These are phyloP conservation scores for Alopecurus myosuroides DNA, from an alignment of 176 grass and related monocot genomes.

Conservation along the genomic window DNA sequence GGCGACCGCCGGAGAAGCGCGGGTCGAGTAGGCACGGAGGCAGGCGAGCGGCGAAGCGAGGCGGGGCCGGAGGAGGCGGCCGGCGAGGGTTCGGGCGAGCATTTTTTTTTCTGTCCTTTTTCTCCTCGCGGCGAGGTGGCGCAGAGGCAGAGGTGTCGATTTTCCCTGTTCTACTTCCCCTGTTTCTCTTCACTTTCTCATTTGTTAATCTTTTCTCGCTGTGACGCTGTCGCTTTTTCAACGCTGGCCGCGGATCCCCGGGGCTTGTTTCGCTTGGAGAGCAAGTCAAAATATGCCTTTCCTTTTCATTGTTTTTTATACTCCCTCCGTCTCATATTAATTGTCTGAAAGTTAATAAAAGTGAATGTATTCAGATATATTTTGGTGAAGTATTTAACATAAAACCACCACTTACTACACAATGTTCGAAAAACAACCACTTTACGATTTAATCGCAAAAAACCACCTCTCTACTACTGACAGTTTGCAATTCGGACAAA, in stretches of 20 bases:
- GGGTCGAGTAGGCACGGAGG: constrained; percentile 10
- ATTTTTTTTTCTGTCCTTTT: constrained; percentile 18
- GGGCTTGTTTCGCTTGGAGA: constrained; percentile 18
- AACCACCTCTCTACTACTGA: too few relatives aligned
- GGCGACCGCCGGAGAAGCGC: neutral
- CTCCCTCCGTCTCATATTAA: too few relatives aligned
- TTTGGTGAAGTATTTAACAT: too few relatives aligned
- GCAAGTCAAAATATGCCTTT: neutral
- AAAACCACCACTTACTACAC: too few relatives aligned
- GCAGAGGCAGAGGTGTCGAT: neutral
- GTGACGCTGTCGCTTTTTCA: neutral
- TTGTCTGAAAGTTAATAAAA: too few relatives aligned
- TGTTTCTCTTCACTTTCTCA: neutral
- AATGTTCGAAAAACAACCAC: too few relatives aligned
- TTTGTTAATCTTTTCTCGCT: neutral
- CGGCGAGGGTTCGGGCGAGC: constrained; percentile 41
- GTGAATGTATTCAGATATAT: too few relatives aligned
- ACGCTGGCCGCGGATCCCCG: neutral
- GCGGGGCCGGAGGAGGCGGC: constrained; percentile 6
- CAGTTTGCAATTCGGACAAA: too few relatives aligned
- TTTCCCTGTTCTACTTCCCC: neutral
- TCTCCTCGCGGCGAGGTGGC: neutral
- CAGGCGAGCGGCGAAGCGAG: neutral
- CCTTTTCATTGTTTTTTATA: neutral
- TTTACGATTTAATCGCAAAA: too few relatives aligned